These are phyloP conservation scores for Pseudogymnoascus sp. DNA, from an alignment of 2,329 filamentous ascomycete species.

Conservation along the genomic window DNA sequence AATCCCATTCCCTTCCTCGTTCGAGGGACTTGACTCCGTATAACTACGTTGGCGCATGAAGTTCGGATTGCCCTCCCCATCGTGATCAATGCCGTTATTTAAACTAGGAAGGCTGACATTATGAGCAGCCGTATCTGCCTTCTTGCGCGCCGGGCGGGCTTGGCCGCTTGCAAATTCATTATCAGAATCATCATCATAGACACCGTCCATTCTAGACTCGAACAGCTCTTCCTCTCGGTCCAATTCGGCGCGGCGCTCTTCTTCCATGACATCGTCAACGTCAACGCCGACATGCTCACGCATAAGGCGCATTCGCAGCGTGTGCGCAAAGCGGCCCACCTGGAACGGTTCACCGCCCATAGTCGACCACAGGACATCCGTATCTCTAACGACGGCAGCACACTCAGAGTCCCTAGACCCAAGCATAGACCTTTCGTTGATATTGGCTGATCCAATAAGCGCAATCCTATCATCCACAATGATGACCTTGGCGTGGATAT, in stretches of 20 bases:
- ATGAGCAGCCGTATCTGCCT: constrained; percentile 40
- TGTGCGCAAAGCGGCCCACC: constrained; percentile 88
- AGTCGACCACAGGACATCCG: constrained; percentile 81
- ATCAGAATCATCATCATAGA: constrained; percentile 44
- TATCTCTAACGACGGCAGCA: constrained; percentile 83
- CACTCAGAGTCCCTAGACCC: constrained; percentile 87
- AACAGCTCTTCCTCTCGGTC: constrained; percentile 46
- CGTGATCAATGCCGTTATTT: constrained; percentile 59
- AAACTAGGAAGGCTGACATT: constrained; percentile 56
- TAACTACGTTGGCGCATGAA: constrained; percentile 25
- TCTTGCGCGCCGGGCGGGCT: constrained; percentile 27
- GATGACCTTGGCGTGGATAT: constrained; percentile 97
- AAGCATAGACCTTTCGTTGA: constrained; percentile 95
- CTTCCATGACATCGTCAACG: constrained; percentile 80
- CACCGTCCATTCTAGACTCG: constrained; percentile 51
- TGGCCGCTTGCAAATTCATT: constrained; percentile 6
- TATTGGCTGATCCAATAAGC: constrained; percentile 95
- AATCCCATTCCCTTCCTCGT: constrained; percentile 54
- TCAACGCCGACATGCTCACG: constrained; percentile 93
- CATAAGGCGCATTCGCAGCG: constrained; percentile 87
- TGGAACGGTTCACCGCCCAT: constrained; percentile 88
- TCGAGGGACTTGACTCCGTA: constrained; percentile 48
- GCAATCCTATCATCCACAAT: constrained; percentile 89
- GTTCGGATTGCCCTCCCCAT: constrained; percentile 28
- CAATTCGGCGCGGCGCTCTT: constrained; percentile 61